phyloP scores from a whole-genome alignment of 2,329 filamentous ascomycete species.

The Aspergillus sojae region DNA sequence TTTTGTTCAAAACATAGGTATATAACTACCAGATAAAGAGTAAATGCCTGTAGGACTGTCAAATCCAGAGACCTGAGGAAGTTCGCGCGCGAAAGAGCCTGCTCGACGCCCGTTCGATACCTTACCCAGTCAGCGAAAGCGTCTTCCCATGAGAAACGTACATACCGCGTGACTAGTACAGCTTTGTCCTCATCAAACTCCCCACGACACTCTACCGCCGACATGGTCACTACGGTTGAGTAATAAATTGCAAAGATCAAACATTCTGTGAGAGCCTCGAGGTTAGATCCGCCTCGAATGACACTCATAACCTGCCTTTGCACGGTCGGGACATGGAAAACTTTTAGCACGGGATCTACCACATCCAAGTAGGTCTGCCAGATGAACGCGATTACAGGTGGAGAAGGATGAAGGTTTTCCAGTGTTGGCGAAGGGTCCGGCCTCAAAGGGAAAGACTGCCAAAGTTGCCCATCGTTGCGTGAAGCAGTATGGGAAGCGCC shows the following conservation, averaged over 20 bases:
- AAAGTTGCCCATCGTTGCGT: not conserved
- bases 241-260: constrained; percentile 25
- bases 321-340: constrained; percentile 57
- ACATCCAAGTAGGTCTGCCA: constrained; percentile 27
- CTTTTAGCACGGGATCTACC: constrained; percentile 60
- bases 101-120: constrained; percentile 22
- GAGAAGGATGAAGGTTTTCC: constrained; percentile 6
- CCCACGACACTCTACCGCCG: constrained; percentile 14
- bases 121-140: constrained; percentile 12
- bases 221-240: constrained; percentile 17
- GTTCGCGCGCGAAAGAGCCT: constrained; percentile 15
- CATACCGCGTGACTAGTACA: constrained; percentile 16
- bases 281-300: constrained; percentile 16
- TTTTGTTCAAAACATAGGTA: too few relatives aligned
- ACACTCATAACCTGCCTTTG: constrained; percentile 51
- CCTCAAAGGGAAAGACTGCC: not conserved
- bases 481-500: not conserved
- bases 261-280: constrained; percentile 9
- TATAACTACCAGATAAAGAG: constrained; percentile 24
- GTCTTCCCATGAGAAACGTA: not conserved
- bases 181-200: constrained; percentile 18
- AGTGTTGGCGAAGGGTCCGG: not conserved
- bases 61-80: constrained; percentile 18
- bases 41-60: constrained; percentile 23
- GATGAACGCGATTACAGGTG: constrained; percentile 11